Base-by-base conservation (phyloP, 768 basidiomycete species). In the Leccinum ochraceum region DNA sequence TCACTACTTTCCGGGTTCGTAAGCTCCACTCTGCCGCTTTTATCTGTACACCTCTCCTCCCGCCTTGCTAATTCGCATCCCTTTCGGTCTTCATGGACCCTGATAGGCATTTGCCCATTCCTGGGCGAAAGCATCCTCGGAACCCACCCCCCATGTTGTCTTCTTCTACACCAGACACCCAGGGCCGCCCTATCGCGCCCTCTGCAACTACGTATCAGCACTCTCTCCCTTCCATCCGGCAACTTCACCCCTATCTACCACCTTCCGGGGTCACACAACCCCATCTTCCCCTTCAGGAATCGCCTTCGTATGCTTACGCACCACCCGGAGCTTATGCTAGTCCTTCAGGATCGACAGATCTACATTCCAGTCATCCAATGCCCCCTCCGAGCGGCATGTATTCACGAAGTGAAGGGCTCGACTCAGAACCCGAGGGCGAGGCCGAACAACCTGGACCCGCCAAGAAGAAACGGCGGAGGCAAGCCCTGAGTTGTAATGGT, bases 401-500 rank as follows among this genome's bases (percentile, higher is more conserved):
- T 59, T 55, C 63, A n/a, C 74, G 75, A 39, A 63, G 77, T 49
- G 76, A 78, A 57, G 74, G 66, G 11, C 75, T 75, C 28, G 86
- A 87, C 20, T 86, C 86, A 34, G 87, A 88, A 53, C 75, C 69
- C 13, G 88, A 89, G 48, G 83, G 80, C 24, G 77, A 80, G 48
- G 74, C 78, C 10, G 81, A 81, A 50, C 71, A 73, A 13, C 82
- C 80, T 54, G 81, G 80, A 46, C 89, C 86, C 16, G 86, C 86
- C 16, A 92, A 92, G 80, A 92, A 92, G 83, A 93, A 91, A 75
- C 79, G 91, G 56, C 80, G 91, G 56, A 78, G 91, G 50, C 90
- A 93, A 71, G 90, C 91, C 42, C 76, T 93, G 66, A 93, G 90
- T 70, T 93, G 91, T 74, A 93, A 90, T 56, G 90, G 90, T 91